These are phyloP conservation scores for Erysimum cheiri DNA, from an alignment of 441 rosid species.

Conservation along the genomic window DNA sequence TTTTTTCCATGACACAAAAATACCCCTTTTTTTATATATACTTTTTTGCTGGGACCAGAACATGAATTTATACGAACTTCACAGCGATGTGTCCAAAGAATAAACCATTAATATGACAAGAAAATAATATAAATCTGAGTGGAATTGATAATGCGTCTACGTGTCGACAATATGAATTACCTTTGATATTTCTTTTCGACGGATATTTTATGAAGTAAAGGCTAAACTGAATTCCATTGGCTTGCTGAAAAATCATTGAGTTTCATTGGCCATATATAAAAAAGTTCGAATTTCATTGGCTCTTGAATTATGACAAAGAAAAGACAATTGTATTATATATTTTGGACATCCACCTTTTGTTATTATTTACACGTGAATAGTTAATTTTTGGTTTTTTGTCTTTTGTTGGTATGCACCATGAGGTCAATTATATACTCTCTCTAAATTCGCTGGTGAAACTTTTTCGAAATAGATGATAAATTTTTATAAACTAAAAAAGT, in stretches of 20 bases:
- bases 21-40: not conserved
- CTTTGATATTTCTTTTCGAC: not conserved
- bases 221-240: conserved; percentile 20
- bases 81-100: conserved; percentile 35
- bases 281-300: conserved; percentile 26
- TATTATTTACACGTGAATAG: conserved; percentile 32
- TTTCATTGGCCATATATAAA: conserved; percentile 24
- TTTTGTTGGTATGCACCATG: not conserved
- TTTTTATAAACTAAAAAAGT: not conserved
- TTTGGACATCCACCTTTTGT: conserved; percentile 30
- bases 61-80: conserved; percentile 40
- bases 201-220: conserved; percentile 9
- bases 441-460: not conserved
- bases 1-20: conserved; percentile 10
- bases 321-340: conserved; percentile 36
- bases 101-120: conserved; percentile 40
- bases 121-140: conserved; percentile 24
- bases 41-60: conserved; percentile 35
- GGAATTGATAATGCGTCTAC: conserved; percentile 42
- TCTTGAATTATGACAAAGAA: conserved; percentile 36
- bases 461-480: conserved; percentile 1
- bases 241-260: conserved; percentile 5
- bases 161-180: conserved; percentile 35
- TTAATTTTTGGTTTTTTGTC: conserved; percentile 18
- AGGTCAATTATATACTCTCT: conserved; percentile 4